phyloP scores from a whole-genome alignment of 106 monocot species.

The Xerophyta viscosa region DNA sequence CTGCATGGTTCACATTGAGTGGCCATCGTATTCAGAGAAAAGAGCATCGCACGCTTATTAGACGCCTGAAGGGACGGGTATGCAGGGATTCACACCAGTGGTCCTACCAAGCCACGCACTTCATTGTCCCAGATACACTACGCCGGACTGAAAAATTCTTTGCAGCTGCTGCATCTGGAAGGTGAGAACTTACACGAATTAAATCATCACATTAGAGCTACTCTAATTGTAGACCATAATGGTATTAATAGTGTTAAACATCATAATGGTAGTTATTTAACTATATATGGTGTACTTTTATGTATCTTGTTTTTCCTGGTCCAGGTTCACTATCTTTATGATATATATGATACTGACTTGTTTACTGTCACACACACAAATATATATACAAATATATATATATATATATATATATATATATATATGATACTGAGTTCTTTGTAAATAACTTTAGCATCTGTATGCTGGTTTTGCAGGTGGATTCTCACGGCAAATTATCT shows the following conservation, averaged over 20 bases:
- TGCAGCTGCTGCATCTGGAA: slow-evolving; percentile 94
- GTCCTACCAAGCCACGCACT: slow-evolving; percentile 89
- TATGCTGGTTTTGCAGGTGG: slow-evolving; percentile 45
- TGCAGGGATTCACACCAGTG: slow-evolving; percentile 90
- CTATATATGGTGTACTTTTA: too few species aligned
- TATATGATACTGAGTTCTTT: too few species aligned
- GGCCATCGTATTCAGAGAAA: slow-evolving; percentile 78
- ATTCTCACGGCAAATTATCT: slow-evolving; percentile 85
- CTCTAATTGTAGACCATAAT: too few species aligned
- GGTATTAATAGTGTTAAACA: too few species aligned
- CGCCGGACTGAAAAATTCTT: slow-evolving; percentile 96
- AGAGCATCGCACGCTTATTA: slow-evolving; percentile 54
- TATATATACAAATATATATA: too few species aligned
- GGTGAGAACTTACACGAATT: slow-evolving; percentile 27
- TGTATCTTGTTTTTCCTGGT: too few species aligned
- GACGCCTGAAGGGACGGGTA: slow-evolving; percentile 42
- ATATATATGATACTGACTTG: too few species aligned
- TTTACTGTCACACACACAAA: too few species aligned
- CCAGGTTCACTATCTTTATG: too few species aligned
- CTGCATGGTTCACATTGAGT: slow-evolving; percentile 69
- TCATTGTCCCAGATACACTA: slow-evolving; percentile 66
- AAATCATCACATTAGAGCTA: background rate
- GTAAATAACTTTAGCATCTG: too few species aligned
- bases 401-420: too few species aligned
- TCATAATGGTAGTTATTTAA: too few species aligned